Evolutionary conservation across 1,139 yeast species (phyloP).

Genomic region (Candida sanyaensis): DNA sequence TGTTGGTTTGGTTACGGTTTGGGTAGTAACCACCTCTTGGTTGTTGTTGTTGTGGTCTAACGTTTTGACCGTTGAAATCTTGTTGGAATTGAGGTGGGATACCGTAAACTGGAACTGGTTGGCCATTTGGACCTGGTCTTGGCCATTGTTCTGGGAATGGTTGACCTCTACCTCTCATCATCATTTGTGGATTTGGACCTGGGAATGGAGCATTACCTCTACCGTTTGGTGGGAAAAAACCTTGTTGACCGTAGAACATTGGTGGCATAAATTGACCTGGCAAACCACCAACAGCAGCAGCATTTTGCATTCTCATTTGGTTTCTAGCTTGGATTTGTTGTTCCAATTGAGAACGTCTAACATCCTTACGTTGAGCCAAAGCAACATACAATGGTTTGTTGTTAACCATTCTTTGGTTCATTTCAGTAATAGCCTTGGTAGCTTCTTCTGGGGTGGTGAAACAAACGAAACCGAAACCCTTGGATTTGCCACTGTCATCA

Average conservation of each 20-base stretch:
- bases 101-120: conserved; percentile 78
- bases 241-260: conserved; percentile 90
- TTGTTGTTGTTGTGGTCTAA: conserved; percentile 17
- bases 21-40: conserved; percentile 49
- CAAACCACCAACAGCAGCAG: conserved; percentile 82
- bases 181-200: conserved; percentile 85
- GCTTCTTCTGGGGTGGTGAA: conserved; percentile 99
- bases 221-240: conserved; percentile 77
- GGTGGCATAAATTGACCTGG: conserved; percentile 97
- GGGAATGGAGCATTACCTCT: conserved; percentile 83
- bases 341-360: conserved; percentile 94
- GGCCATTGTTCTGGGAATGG: conserved; percentile 68
- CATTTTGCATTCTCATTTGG: conserved; percentile 98
- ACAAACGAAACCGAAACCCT: conserved; percentile 98
- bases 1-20: conserved; percentile 26
- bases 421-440: conserved; percentile 96
- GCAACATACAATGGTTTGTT: conserved; percentile 99
- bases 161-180: conserved; percentile 75
- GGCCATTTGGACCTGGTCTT: conserved; percentile 75
- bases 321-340: conserved; percentile 98
- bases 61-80: conserved; percentile 43
- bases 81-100: conserved; percentile 60
- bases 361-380: conserved; percentile 98
- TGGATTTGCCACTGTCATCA: conserved; percentile 92
- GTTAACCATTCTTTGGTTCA: conserved; percentile 95